Evolutionary conservation across 2,329 filamentous ascomycete genomes (phyloP), one percentile per base, ranked within the genome.

Genomic region (Capronia americana): DNA sequence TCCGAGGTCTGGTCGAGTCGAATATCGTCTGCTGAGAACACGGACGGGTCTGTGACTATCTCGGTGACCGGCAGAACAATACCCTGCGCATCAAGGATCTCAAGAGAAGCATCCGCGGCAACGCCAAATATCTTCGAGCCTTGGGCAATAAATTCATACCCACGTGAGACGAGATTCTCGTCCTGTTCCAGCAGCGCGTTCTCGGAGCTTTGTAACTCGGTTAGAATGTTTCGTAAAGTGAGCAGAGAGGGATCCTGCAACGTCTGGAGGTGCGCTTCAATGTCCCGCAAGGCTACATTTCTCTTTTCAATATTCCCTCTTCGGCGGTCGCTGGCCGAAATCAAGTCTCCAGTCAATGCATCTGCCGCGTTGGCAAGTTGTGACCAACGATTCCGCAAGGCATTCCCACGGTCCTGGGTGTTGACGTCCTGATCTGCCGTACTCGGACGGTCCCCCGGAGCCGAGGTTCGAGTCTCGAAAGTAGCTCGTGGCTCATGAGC

Each of bases 81-180:
- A 8, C 41, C 57, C 44, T 65, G 57, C 24, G 55, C 44, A 8
- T 60, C 34, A 46, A 65, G 63, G 26, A 65, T 24, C n/a, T 57
- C 26, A 20, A 61, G 41, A 14, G 63, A 61, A 24, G 57, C 10
- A 24, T 50, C 28, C 10, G 63, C 20, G 14, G 23, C 57, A 24
- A 51, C 48, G 3, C 63, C 63, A 51, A 65, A 65, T 14, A 65
- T 61, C 28, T 20, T 56, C n/a, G 50, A 46, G 20, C 57, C 63
- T 20, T 61, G 50, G 17, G 14, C 14, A 12, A 24, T 2, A 24
- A 65, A 34, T 6, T 50, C 46, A 28, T 28, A 34, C 26, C 63
- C 38, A 23, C 56, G 63, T 30, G 55, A 23, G 32, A 57, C 46
- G 24, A 65, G 56, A 26, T 23, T 17, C 10, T 50, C n/a, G 38